A percentile compares a stretch with the other conserved stretches of the same genome.
Conservation (phyloP, 768 basidiomycete species). For the Boletus pseudopeckii region DNA sequence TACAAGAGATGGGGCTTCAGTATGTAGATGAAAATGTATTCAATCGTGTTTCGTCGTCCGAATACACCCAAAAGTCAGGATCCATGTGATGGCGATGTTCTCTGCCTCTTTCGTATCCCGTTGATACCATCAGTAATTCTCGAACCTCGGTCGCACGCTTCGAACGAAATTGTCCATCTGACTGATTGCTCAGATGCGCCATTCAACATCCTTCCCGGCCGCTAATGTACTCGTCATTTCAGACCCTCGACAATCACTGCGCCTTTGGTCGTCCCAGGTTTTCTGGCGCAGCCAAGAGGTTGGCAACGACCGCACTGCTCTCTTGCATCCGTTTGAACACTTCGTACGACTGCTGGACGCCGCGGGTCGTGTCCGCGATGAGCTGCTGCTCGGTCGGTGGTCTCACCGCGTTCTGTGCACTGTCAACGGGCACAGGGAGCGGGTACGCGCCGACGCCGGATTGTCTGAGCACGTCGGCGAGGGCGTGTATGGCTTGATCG, state of each 20-base stretch:
- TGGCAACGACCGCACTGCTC: slow-evolving; percentile 51
- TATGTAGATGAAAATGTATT: not conserved
- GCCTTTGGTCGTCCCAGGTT: slow-evolving; percentile 9
- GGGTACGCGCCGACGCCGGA: slow-evolving; percentile 69
- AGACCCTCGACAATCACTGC: not conserved
- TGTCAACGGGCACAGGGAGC: slow-evolving; percentile 32
- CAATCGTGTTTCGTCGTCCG: not conserved
- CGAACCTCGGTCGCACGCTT: not conserved
- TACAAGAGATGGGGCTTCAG: not conserved
- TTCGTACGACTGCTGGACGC: slow-evolving; percentile 48
- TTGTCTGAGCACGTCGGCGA: slow-evolving; percentile 49
- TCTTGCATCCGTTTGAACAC: slow-evolving; percentile 52
- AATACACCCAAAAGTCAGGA: not conserved
- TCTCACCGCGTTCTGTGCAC: slow-evolving; percentile 8
- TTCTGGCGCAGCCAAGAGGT: slow-evolving; percentile 36
- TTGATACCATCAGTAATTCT: not conserved
- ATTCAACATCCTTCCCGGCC: not conserved
- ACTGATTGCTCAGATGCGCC: not conserved
- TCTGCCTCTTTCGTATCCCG: too few species aligned
- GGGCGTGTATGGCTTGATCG: slow-evolving; percentile 45
- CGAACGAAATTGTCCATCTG: not conserved
- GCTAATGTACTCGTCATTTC: not conserved
- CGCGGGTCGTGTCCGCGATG: slow-evolving; percentile 38
- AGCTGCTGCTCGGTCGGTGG: slow-evolving; percentile 47
- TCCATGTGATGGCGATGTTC: not conserved